A percentile compares a stretch with the other conserved stretches of the same genome.
Conservation (phyloP, 1,284 basidiomycete species). For the Sphaerobolus stellatus region DNA sequence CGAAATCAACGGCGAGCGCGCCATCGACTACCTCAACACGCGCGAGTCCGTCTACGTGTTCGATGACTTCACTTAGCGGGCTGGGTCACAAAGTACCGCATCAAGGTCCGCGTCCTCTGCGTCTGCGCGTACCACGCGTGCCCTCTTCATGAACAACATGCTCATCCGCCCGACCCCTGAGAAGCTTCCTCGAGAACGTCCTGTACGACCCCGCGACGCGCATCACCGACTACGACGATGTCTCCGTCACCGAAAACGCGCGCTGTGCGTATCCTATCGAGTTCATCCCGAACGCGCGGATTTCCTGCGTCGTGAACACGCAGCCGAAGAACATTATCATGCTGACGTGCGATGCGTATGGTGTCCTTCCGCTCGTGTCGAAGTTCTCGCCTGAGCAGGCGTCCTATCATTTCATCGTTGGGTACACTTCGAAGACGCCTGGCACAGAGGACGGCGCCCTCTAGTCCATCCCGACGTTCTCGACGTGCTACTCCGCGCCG, state of each 20-base stretch:
- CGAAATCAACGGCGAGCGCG: slow-evolving; percentile 99
- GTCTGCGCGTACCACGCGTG: slow-evolving; percentile 98
- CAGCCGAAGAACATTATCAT: slow-evolving; percentile 97
- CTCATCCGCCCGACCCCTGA: slow-evolving; percentile 96
- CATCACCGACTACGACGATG: slow-evolving; percentile 92
- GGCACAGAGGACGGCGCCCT: slow-evolving; percentile 98
- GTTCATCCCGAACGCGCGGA: slow-evolving; percentile 93
- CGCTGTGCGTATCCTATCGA: slow-evolving; percentile 98
- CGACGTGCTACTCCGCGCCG: slow-evolving; percentile 97
- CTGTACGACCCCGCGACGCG: slow-evolving; percentile 93
- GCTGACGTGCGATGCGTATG: slow-evolving; percentile 97
- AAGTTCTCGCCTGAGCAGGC: slow-evolving; percentile 93
- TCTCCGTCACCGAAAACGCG: slow-evolving; percentile 98
- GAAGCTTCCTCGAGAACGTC: slow-evolving; percentile 99
- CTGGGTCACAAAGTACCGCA: slow-evolving; percentile 98
- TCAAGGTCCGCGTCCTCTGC: slow-evolving; percentile 99
- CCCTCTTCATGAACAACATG: slow-evolving; percentile 99
- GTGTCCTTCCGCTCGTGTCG: slow-evolving; percentile 95
- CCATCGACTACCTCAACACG: slow-evolving; percentile 99
- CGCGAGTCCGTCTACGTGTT: slow-evolving; percentile 99
- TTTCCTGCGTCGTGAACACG: slow-evolving; percentile 81
- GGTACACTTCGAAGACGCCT: slow-evolving; percentile 96
- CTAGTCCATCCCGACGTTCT: slow-evolving; percentile 99
- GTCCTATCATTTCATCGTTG: slow-evolving; percentile 95
- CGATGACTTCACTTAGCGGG: slow-evolving; percentile 97